These are phyloP conservation scores for Cyberlindnera nakhonratchasimensis DNA, from an alignment of 805 yeast genomes.

Conservation along the genomic window DNA sequence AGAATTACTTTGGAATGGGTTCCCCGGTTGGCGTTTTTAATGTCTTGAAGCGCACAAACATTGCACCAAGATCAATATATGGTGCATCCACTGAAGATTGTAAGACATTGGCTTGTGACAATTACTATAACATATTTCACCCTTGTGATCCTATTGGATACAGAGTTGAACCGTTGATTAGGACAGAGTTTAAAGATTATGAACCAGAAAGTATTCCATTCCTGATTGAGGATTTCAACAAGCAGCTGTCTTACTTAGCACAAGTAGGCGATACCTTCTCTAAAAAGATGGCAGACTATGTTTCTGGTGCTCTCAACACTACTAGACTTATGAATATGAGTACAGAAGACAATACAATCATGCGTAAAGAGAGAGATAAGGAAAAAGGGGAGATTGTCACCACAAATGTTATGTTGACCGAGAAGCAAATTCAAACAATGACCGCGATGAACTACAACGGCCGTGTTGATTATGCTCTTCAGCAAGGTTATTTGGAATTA, in stretches of 20 bases:
- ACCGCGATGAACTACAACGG: constrained; percentile 62
- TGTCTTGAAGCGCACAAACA: constrained; percentile 59
- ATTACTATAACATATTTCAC: constrained; percentile 80
- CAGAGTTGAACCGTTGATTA: constrained; percentile 80
- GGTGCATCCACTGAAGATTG: constrained; percentile 13
- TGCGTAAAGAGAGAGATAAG: constrained; percentile 7
- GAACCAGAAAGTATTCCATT: constrained; percentile 59
- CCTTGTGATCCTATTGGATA: constrained; percentile 92
- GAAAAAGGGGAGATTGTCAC: constrained; percentile 17
- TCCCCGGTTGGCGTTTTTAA: constrained; percentile 89
- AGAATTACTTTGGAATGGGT: constrained; percentile 76
- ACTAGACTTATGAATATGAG: constrained; percentile 9
- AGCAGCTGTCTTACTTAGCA: constrained; percentile 37
- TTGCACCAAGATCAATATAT: constrained; percentile 39
- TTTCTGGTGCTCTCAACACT: constrained; percentile 11
- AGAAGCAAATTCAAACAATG: constrained; percentile 36
- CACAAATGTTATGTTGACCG: constrained; percentile 24
- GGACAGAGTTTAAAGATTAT: constrained; percentile 41
- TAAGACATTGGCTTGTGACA: constrained; percentile 51
- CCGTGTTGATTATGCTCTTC: constrained; percentile 76
- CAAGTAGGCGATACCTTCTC: constrained; percentile 31
- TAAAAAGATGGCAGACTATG: constrained; percentile 16
- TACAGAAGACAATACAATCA: constrained; percentile 10
- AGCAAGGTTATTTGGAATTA: constrained; percentile 75
- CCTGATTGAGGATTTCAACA: constrained; percentile 37